Evolutionary conservation across 495 filamentous ascomycete species (phyloP).

Genomic region (Tuber indicum): DNA sequence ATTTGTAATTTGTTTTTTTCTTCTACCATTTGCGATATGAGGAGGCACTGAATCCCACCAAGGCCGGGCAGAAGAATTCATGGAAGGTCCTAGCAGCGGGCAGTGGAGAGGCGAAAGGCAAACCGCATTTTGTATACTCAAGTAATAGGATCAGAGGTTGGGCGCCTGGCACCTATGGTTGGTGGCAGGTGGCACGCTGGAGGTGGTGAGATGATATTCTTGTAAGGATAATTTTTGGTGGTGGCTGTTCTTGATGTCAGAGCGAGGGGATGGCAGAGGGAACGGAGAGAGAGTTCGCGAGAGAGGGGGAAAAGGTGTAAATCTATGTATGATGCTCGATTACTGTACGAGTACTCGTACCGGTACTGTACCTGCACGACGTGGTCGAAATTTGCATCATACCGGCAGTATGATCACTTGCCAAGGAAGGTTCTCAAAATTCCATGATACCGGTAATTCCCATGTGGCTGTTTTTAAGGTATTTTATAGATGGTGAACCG

Average conservation of each 20-base stretch:
- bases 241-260: neutral
- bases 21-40: neutral
- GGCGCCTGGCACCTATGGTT: neutral
- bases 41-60: neutral
- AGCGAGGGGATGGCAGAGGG: neutral
- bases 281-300: neutral
- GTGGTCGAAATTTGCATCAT: slow-evolving; percentile 4
- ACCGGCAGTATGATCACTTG: neutral
- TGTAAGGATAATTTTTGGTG: neutral
- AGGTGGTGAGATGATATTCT: neutral
- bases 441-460: neutral
- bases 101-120: neutral
- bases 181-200: neutral
- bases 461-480: neutral
- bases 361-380: neutral
- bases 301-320: neutral
- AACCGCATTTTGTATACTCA: neutral
- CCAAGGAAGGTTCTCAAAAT: neutral
- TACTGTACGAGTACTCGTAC: neutral
- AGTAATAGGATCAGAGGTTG: neutral
- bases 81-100: neutral
- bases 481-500: neutral
- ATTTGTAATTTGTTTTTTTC: neutral
- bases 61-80: neutral
- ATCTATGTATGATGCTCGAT: too few species aligned